Conservation (phyloP, 352 stramenopile species). For the Phytophthora palmivora region DNA sequence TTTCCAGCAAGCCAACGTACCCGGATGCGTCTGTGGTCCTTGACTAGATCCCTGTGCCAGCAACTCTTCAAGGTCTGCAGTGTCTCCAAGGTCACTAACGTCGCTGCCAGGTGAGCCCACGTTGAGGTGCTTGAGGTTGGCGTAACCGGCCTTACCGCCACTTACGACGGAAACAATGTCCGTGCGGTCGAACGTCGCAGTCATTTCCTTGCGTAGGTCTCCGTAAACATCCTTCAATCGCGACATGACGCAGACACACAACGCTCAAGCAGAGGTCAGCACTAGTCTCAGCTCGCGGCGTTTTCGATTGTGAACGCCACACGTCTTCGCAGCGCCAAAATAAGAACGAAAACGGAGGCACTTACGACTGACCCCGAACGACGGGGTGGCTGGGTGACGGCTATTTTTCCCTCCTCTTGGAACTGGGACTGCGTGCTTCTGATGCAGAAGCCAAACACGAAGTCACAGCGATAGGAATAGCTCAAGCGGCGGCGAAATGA, state of each 20-base stretch:
- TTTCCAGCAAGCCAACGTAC: slow-evolving; percentile 26
- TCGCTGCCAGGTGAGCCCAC: slow-evolving; percentile 78
- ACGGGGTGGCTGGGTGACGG: slow-evolving; percentile 35
- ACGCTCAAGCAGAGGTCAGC: slow-evolving; percentile 21
- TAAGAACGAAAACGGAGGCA: slow-evolving; percentile 23
- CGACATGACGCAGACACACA: slow-evolving; percentile 45
- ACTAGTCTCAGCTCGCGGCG: slow-evolving; percentile 22
- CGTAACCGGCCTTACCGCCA: slow-evolving; percentile 77
- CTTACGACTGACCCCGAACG: slow-evolving; percentile 42
- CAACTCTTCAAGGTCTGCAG: slow-evolving; percentile 80
- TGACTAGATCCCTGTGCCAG: slow-evolving; percentile 76
- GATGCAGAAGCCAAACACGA: slow-evolving; percentile 1
- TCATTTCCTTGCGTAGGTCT: slow-evolving; percentile 84
- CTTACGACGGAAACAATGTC: slow-evolving; percentile 77
- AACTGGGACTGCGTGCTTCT: slow-evolving; percentile 9
- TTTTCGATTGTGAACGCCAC: slow-evolving; percentile 30
- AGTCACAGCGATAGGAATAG: slow-evolving; percentile 19
- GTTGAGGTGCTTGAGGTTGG: slow-evolving; percentile 86
- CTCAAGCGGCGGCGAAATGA: slow-evolving; percentile 2
- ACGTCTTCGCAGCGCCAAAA: slow-evolving; percentile 17
- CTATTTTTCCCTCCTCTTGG: slow-evolving; percentile 37
- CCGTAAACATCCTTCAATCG: slow-evolving; percentile 83
- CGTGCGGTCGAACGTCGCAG: slow-evolving; percentile 65
- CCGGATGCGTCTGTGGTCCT: slow-evolving; percentile 75
- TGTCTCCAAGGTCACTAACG: slow-evolving; percentile 83